Conservation (phyloP, 805 yeast species). For the Yamadazyma scolyti region DNA sequence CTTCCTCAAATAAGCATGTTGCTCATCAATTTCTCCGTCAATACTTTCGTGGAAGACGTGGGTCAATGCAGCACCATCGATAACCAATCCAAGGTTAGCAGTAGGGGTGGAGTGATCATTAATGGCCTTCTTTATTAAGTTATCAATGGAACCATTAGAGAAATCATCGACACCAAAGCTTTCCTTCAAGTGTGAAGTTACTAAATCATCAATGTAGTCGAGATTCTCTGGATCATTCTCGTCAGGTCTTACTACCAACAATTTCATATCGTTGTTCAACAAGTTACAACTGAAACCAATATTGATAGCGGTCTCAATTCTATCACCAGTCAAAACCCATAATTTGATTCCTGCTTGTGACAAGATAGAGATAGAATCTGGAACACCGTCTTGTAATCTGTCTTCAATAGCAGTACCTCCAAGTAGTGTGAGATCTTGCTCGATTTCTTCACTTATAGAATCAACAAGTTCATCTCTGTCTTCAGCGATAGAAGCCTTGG, state of each 20-base stretch:
- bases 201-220: constrained; percentile 30
- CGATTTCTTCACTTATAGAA: constrained; percentile 54
- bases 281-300: constrained; percentile 79
- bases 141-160: constrained; percentile 23
- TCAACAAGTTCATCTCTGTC: constrained; percentile 59
- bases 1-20: constrained; percentile 19
- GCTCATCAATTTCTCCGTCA: constrained; percentile 8
- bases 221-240: constrained; percentile 52
- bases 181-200: constrained; percentile 46
- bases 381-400: constrained; percentile 73
- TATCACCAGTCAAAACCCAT: constrained; percentile 84
- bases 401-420: constrained; percentile 87
- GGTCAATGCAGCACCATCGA: constrained; percentile 67
- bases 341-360: constrained; percentile 73
- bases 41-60: constrained; percentile 27
- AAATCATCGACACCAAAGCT: constrained; percentile 44
- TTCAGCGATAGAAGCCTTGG: constrained; percentile 49
- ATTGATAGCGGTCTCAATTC: constrained; percentile 79
- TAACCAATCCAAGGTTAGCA: constrained; percentile 54
- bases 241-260: constrained; percentile 57
- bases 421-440: constrained; percentile 49
- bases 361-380: constrained; percentile 63
- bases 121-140: constrained; percentile 46
- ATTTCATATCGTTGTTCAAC: constrained; percentile 63
- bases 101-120: constrained; percentile 64